Evolutionary conservation across 2,329 filamentous ascomycete genomes (phyloP).

Genomic region (Akanthomyces dipterigenus): DNA sequence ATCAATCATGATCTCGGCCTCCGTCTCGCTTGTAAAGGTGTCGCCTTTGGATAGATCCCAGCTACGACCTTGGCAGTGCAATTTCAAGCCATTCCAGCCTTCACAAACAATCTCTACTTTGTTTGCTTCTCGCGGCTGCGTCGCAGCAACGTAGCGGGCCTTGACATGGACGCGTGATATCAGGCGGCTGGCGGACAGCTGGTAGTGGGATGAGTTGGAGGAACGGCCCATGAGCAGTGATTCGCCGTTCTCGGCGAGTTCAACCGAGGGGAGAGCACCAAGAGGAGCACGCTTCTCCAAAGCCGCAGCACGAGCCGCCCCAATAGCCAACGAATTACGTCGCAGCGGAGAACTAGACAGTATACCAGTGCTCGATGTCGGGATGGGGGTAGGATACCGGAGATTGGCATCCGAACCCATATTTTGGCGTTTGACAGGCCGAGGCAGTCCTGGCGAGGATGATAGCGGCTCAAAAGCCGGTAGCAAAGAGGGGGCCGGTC

Average conservation of each 20-base stretch:
- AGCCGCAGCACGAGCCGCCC: slow-evolving; percentile 39
- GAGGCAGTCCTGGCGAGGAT: slow-evolving; percentile 67
- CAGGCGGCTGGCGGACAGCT: slow-evolving; percentile 83
- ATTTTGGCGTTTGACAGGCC: slow-evolving; percentile 62
- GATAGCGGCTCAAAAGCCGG: slow-evolving; percentile 74
- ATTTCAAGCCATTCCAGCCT: slow-evolving; percentile 91
- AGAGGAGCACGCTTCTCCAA: slow-evolving; percentile 69
- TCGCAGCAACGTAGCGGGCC: slow-evolving; percentile 71
- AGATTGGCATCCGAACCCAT: slow-evolving; percentile 38
- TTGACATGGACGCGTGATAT: slow-evolving; percentile 92
- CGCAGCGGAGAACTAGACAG: slow-evolving; percentile 76
- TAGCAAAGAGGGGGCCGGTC: slow-evolving; percentile 60
- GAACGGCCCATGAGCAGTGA: slow-evolving; percentile 82
- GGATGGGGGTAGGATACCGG: slow-evolving; percentile 88
- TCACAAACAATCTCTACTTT: slow-evolving; percentile 84
- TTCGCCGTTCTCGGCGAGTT: slow-evolving; percentile 76
- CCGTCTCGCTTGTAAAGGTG: slow-evolving; percentile 82
- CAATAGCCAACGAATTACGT: slow-evolving; percentile 45
- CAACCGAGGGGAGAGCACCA: slow-evolving; percentile 72
- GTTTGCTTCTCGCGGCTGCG: slow-evolving; percentile 61
- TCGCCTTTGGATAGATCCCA: slow-evolving; percentile 85
- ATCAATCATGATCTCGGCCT: slow-evolving; percentile 89
- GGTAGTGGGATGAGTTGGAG: slow-evolving; percentile 91
- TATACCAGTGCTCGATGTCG: slow-evolving; percentile 89
- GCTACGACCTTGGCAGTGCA: slow-evolving; percentile 83